Percentiles rank a stretch among this genome's conserved stretches.
Conservation (phyloP, 1,284 basidiomycete species). For the Fomitopsis palustris region DNA sequence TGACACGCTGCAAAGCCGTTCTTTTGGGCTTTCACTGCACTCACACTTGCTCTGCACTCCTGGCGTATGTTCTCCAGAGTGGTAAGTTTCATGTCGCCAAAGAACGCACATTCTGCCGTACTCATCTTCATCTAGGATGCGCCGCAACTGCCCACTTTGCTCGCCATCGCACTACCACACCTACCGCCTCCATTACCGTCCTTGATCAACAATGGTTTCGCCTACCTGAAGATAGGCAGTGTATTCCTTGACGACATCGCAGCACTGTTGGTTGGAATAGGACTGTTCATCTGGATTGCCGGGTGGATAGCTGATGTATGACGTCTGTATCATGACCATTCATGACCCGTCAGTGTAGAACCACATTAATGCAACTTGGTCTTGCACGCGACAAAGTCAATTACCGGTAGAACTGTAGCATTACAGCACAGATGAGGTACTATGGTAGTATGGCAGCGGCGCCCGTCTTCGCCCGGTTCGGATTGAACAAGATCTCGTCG, state of each 20-base stretch:
- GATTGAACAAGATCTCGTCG: slow-evolving; percentile 23
- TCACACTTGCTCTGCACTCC: slow-evolving; percentile 67
- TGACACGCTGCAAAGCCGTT: slow-evolving; percentile 49
- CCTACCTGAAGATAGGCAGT: slow-evolving; percentile 63
- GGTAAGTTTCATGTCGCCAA: slow-evolving; percentile 39
- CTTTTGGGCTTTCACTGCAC: slow-evolving; percentile 73
- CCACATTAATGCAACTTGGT: not conserved
- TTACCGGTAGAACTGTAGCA: not conserved
- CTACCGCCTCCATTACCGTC: slow-evolving; percentile 63
- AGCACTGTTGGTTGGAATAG: slow-evolving; percentile 57
- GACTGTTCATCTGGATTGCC: slow-evolving; percentile 54
- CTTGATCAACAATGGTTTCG: slow-evolving; percentile 54
- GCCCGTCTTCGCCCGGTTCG: slow-evolving; percentile 36
- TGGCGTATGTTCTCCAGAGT: slow-evolving; percentile 64
- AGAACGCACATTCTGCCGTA: slow-evolving; percentile 2
- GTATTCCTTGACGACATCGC: slow-evolving; percentile 67
- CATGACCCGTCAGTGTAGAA: not conserved
- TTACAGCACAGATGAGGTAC: slow-evolving; percentile 5
- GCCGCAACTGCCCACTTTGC: slow-evolving; percentile 52
- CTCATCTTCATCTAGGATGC: slow-evolving; percentile 43
- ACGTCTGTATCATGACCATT: not conserved
- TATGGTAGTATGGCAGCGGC: slow-evolving; percentile 49
- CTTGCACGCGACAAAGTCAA: not conserved
- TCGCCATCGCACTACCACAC: slow-evolving; percentile 57
- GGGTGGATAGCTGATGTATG: slow-evolving; percentile 37